phyloP scores from a whole-genome alignment of 768 basidiomycete genomes.

The Termitomyces sp. region DNA sequence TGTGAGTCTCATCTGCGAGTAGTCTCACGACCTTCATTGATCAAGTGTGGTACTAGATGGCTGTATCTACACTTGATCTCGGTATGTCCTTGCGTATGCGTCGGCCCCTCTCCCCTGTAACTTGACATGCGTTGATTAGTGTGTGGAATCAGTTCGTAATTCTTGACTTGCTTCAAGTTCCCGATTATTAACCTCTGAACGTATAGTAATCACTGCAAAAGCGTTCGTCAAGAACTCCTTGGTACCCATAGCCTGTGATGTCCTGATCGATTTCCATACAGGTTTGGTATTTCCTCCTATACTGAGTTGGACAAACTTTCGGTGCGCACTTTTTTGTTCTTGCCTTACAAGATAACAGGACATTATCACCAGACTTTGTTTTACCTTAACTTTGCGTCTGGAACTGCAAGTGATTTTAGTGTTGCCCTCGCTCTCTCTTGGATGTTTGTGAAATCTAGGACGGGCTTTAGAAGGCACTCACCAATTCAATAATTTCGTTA shows the following conservation, averaged over 20 bases:
- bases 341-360: not conserved
- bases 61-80: slow-evolving; percentile 37
- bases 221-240: slow-evolving; percentile 29
- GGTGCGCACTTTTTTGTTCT: slow-evolving; percentile 19
- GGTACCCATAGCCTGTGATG: not conserved
- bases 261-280: slow-evolving; percentile 17
- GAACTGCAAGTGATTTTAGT: slow-evolving; percentile 44
- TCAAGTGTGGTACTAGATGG: slow-evolving; percentile 18
- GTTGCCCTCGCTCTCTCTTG: slow-evolving; percentile 45
- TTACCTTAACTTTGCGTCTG: slow-evolving; percentile 46
- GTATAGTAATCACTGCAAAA: slow-evolving; percentile 46
- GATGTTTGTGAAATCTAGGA: slow-evolving; percentile 41
- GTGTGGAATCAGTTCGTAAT: slow-evolving; percentile 29
- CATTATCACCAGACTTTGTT: slow-evolving; percentile 33
- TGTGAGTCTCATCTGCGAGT: slow-evolving; percentile 27
- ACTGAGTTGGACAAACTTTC: slow-evolving; percentile 30
- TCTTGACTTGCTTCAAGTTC: not conserved
- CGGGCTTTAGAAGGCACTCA: slow-evolving; percentile 41
- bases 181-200: not conserved
- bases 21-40: not conserved
- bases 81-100: slow-evolving; percentile 23
- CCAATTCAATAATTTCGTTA: not conserved
- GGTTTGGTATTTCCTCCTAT: slow-evolving; percentile 33
- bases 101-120: not conserved
- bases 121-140: slow-evolving; percentile 17